A percentile compares a stretch with the other conserved stretches of the same genome.
These are phyloP conservation scores for Backusella parvicylindrica DNA, from an alignment of 192 early-diverging fungal genomes.

Conservation along the genomic window DNA sequence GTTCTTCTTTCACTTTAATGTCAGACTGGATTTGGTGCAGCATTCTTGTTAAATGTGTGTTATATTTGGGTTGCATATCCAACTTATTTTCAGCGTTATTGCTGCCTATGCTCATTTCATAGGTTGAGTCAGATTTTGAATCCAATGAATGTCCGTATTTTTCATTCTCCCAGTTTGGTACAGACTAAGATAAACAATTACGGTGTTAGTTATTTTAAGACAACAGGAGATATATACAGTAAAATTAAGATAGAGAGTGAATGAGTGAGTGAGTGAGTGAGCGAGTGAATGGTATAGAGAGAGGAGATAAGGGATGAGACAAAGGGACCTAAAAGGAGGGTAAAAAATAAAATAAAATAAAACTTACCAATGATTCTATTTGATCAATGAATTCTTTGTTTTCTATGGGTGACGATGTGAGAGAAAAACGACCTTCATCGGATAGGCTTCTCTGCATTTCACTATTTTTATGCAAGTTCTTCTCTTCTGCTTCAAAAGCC, in stretches of 20 bases:
- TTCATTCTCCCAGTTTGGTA: conserved; percentile 6
- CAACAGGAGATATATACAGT: not conserved
- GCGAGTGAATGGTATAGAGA: no score
- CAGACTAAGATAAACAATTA: conserved; percentile 1
- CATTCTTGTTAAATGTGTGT: conserved; percentile 34
- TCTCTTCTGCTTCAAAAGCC: conserved; percentile 21
- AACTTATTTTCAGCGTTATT: not conserved
- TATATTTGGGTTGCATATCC: conserved; percentile 12
- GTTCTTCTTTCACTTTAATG: conserved; percentile 57
- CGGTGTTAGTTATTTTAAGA: not conserved
- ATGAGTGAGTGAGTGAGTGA: no score
- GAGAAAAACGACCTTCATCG: conserved; percentile 16
- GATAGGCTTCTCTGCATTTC: not conserved
- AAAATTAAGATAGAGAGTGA: not conserved
- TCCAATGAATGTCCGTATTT: not conserved
- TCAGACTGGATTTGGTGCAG: conserved; percentile 59
- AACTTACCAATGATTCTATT: not conserved
- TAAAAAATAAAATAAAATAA: not conserved
- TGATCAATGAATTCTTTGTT: not conserved
- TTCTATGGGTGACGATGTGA: conserved; percentile 6
- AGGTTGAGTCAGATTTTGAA: not conserved
- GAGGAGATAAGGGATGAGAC: not conserved
- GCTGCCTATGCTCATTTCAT: not conserved
- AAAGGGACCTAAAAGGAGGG: not conserved
- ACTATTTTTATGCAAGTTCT: not conserved